Evolutionary conservation across 257 asterid genomes (phyloP), one percentile per base, ranked within the genome.

Genomic region (Lycium ferocissimum): DNA sequence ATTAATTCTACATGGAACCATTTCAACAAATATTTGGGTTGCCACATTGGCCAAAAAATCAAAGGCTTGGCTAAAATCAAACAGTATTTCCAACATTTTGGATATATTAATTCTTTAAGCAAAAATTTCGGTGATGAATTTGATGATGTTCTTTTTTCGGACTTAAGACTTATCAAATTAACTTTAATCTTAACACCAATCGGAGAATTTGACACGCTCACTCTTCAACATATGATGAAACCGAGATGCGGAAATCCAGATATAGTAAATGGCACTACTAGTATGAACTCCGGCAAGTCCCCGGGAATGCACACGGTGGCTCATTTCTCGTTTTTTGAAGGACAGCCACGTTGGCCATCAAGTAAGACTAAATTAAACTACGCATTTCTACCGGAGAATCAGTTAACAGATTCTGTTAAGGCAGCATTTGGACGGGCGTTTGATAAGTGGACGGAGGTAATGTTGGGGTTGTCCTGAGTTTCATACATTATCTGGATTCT

Each of bases 231-330:
- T 83, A 86, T 95, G 83, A 86, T 88, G 4, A 85, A 20, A 2
- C 98, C 98, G 5, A 86, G 98, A 72, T 95, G 98, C 78, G 98
- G 98, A 17, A 93, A 93, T 81, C 83, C 97, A 12, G 98, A 95
- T 76, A 81, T 94, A 37, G 89, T 91, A 38, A 94, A 95, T 79
- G 98, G 95, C 12, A 83, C 94, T 0, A 90, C 94, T 13, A 85
- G 90, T 1, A 95, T 95, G 98, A 86, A 86, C 57, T 87, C 90
- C 0, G 90, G 93, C 56, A 81, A 40, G n/a, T 38, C 89, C 17
- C 17, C 84, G 58, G 1, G 88, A 0, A 57, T 89, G 6, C 93
- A 90, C 59, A 84, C 91, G 0, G 94, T 95, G 6, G 90, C 86
- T 18, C 98, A 90, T 35, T 93, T 94, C 91, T 62, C 96, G 0